Evolutionary conservation across 2,329 filamentous ascomycete species (phyloP).

Genomic region (Aureobasidium pullulans): DNA sequence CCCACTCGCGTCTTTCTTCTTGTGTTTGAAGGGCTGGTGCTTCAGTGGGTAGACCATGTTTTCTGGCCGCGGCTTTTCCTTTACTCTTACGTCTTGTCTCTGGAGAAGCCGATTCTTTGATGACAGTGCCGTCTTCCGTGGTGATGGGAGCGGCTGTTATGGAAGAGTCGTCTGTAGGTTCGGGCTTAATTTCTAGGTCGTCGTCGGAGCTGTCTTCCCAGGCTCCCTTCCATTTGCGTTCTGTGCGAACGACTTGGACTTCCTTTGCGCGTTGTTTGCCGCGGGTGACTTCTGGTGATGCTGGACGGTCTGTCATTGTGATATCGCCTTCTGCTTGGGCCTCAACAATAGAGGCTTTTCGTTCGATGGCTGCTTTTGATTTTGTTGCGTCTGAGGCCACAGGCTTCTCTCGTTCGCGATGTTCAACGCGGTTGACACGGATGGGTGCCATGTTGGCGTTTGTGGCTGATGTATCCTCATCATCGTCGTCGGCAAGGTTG

Average conservation of each 20-base stretch:
- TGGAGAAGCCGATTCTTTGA: slow-evolving; percentile 13
- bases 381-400: slow-evolving; percentile 35
- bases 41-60: slow-evolving; percentile 6
- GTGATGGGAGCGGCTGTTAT: slow-evolving; percentile 1
- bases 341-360: slow-evolving; percentile 11
- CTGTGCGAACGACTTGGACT: slow-evolving; percentile 35
- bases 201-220: slow-evolving; percentile 34
- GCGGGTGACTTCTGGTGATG: slow-evolving; percentile 21
- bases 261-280: slow-evolving; percentile 34
- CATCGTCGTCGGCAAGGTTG: slow-evolving; percentile 48
- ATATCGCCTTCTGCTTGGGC: slow-evolving; percentile 16
- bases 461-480: slow-evolving; percentile 25
- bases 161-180: slow-evolving; percentile 38
- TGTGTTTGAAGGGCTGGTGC: slow-evolving; percentile 39
- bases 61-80: not conserved
- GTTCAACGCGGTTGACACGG: slow-evolving; percentile 49
- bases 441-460: slow-evolving; percentile 36
- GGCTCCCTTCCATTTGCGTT: slow-evolving; percentile 37
- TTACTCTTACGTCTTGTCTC: slow-evolving; percentile 7
- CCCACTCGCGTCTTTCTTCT: slow-evolving; percentile 45
- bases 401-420: slow-evolving; percentile 46
- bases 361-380: slow-evolving; percentile 20
- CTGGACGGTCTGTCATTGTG: not conserved
- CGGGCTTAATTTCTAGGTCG: slow-evolving; percentile 43
- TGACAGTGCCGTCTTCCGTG: slow-evolving; percentile 5